Percentiles rank a stretch among this genome's conserved stretches.
phyloP scores from a whole-genome alignment of 805 yeast species.

The Groenewaldozyma salmanticensis region DNA sequence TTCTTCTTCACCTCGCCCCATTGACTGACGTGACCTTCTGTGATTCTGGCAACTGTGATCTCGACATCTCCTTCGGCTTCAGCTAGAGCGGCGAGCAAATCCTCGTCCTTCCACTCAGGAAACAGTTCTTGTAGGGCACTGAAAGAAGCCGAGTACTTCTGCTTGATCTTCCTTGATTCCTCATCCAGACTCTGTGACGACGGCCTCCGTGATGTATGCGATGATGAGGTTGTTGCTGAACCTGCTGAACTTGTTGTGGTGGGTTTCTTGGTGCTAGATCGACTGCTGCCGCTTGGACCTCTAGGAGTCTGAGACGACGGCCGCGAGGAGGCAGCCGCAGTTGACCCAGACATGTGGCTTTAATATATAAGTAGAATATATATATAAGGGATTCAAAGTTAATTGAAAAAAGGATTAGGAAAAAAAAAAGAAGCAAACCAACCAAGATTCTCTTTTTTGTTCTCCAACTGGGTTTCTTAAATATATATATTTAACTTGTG shows the following conservation, averaged over 20 bases:
- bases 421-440: no score
- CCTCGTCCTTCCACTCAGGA: constrained; percentile 91
- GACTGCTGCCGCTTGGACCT: constrained; percentile 1
- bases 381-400: no score
- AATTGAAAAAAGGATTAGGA: no score
- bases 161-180: constrained; percentile 26
- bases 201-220: constrained; percentile 5
- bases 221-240: constrained; percentile 3
- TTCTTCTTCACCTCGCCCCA: constrained; percentile 85
- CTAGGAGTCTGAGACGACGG: constrained; percentile 2
- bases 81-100: constrained; percentile 60
- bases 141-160: constrained; percentile 28
- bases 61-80: constrained; percentile 70
- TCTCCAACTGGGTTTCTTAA: no score
- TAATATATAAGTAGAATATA: no score
- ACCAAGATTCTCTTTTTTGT: no score
- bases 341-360: no score
- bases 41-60: constrained; percentile 74
- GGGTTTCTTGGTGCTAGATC: not conserved
- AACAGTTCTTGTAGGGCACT: constrained; percentile 69
- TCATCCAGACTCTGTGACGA: constrained; percentile 19
- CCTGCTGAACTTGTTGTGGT: not conserved
- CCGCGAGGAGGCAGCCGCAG: no score
- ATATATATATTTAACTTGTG: no score
- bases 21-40: constrained; percentile 79